These are phyloP conservation scores for Nitzschia inconspicua DNA, from an alignment of 108 stramenopile species.

Conservation along the genomic window DNA sequence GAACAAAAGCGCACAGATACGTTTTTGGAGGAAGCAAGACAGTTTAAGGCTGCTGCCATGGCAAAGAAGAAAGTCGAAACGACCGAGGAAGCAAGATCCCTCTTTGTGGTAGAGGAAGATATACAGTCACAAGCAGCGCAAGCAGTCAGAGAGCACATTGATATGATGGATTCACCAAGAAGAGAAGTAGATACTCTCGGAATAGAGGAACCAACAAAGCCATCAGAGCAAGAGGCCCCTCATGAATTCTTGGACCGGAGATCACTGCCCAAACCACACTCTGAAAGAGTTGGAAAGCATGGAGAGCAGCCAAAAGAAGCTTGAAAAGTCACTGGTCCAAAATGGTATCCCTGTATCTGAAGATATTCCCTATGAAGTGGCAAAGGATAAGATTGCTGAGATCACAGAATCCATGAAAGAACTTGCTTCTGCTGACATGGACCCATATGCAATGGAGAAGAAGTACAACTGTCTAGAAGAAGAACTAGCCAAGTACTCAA, in stretches of 20 bases:
- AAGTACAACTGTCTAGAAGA: slow-evolving; percentile 34
- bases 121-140: neutral
- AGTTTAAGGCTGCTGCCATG: neutral
- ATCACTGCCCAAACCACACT: slow-evolving; percentile 15
- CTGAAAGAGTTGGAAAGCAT: slow-evolving; percentile 9
- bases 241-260: slow-evolving; percentile 16
- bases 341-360: slow-evolving; percentile 27
- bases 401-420: slow-evolving; percentile 28
- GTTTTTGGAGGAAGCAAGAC: neutral
- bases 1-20: neutral
- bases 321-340: slow-evolving; percentile 23
- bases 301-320: slow-evolving; percentile 14
- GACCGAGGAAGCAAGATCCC: neutral
- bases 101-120: no score
- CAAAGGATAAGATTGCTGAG: slow-evolving; percentile 30
- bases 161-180: neutral
- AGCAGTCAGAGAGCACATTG: neutral
- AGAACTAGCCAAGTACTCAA: slow-evolving; percentile 34
- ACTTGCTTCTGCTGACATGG: slow-evolving; percentile 9
- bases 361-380: slow-evolving; percentile 41
- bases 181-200: no score
- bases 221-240: neutral
- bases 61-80: neutral
- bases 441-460: slow-evolving; percentile 19
- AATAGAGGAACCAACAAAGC: no score